These are phyloP conservation scores for Marasmius oreades DNA, from an alignment of 1,284 basidiomycete genomes.

Conservation along the genomic window DNA sequence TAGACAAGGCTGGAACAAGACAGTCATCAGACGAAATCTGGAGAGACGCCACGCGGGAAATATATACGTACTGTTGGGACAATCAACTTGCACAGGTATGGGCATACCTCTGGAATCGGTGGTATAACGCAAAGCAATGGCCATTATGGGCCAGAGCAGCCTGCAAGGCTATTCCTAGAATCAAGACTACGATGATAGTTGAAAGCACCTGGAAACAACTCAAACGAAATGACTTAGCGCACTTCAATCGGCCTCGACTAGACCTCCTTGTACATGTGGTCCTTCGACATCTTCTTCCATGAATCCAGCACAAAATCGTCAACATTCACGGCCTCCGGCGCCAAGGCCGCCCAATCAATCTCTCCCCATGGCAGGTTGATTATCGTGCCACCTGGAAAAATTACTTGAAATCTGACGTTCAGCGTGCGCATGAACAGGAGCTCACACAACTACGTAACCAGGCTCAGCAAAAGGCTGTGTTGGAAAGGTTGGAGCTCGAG, in stretches of 20 bases:
- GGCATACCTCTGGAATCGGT: constrained; percentile 18
- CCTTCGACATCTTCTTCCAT: constrained; percentile 1
- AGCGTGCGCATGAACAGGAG: neutral
- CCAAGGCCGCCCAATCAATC: neutral
- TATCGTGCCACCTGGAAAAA: neutral
- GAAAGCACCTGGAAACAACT: constrained; percentile 15
- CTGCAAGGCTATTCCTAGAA: constrained; percentile 5
- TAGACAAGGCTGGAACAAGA: neutral
- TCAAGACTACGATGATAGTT: constrained; percentile 18
- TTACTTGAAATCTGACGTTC: neutral
- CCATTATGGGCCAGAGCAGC: constrained; percentile 12
- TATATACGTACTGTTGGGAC: constrained; percentile 11
- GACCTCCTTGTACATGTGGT: constrained; percentile 9
- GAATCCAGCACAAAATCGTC: constrained; percentile 1
- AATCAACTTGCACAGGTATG: constrained; percentile 14
- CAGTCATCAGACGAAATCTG: neutral
- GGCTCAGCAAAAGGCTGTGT: neutral
- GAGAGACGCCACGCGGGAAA: neutral
- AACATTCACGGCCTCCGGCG: constrained; percentile 2
- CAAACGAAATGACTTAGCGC: constrained; percentile 13
- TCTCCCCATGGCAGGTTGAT: constrained; percentile 5
- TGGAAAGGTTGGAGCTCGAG: neutral
- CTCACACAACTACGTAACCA: neutral
- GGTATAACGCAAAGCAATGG: constrained; percentile 16
- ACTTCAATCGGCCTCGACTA: constrained; percentile 15